Percentiles rank a stretch among this genome's conserved stretches.
These are phyloP conservation scores for Gryganskiella cystojenkinii DNA, from an alignment of 192 early-diverging fungal genomes.

Conservation along the genomic window DNA sequence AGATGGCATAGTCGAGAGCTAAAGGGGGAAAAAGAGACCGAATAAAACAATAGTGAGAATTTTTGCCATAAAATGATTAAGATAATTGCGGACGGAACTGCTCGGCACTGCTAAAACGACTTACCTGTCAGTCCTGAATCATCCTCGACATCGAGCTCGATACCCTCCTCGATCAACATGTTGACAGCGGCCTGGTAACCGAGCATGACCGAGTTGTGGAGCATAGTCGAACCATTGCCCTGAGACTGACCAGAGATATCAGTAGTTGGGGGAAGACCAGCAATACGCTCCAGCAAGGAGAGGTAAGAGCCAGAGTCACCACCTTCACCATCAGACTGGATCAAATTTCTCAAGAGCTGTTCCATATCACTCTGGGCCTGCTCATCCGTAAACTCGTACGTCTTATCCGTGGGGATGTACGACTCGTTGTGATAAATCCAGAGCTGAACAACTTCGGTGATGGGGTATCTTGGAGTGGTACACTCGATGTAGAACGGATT, in stretches of 20 bases:
- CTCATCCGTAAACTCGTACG: conserved; percentile 47
- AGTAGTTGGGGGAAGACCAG: conserved; percentile 28
- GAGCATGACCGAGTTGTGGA: conserved; percentile 45
- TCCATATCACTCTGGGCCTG: conserved; percentile 49
- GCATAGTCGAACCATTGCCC: conserved; percentile 45
- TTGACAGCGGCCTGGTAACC: conserved; percentile 43
- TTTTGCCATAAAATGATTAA: background rate
- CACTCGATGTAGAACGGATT: conserved; percentile 50
- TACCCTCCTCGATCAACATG: conserved; percentile 44
- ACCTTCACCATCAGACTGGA: conserved; percentile 35
- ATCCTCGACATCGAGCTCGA: conserved; percentile 46
- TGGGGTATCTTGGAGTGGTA: conserved; percentile 44
- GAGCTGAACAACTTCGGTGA: conserved; percentile 29
- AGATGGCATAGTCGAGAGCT: conserved; percentile 51
- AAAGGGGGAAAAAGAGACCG: background rate
- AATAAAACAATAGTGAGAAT: background rate
- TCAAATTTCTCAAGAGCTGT: conserved; percentile 44
- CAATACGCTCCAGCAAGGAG: conserved; percentile 22
- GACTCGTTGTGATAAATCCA: conserved; percentile 44
- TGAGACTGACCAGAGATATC: conserved; percentile 47
- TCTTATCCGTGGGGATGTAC: conserved; percentile 37
- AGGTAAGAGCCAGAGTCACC: conserved; percentile 32
- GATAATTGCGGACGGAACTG: background rate
- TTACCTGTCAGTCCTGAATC: conserved; percentile 50
- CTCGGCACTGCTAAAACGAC: background rate